Conservation (phyloP, 768 basidiomycete genomes). For the Phlebiopsis gigantea region DNA sequence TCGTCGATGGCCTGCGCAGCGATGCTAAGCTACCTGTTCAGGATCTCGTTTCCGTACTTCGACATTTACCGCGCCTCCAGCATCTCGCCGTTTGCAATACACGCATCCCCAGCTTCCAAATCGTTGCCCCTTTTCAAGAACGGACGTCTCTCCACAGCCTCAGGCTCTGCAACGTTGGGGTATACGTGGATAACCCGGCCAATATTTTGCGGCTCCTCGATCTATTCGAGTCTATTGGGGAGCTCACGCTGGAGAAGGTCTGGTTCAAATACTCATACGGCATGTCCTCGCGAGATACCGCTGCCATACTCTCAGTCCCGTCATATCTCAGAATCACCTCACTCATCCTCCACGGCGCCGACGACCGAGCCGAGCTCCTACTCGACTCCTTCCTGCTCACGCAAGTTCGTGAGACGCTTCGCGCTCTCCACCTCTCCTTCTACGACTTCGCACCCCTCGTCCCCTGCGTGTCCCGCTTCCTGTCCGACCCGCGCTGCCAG, state of each 20-base stretch:
- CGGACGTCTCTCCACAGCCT: not conserved
- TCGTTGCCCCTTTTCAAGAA: not conserved
- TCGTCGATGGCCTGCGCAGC: not conserved
- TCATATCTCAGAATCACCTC: not conserved
- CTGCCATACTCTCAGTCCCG: not conserved
- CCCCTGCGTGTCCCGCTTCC: not conserved
- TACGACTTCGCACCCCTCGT: not conserved
- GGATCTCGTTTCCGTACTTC: not conserved
- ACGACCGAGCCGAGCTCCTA: not conserved
- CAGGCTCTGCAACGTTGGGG: not conserved
- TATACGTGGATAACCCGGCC: not conserved
- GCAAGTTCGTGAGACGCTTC: not conserved
- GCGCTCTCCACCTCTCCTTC: not conserved
- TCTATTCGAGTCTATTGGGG: not conserved
- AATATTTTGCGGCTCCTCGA: not conserved
- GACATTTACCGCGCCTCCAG: not conserved
- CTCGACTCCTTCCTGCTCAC: not conserved
- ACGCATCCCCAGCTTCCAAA: not conserved
- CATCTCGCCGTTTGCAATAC: not conserved
- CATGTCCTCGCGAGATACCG: not conserved
- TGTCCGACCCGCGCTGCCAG: not conserved
- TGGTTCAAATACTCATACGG: conserved; percentile 1
- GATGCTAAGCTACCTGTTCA: not conserved
- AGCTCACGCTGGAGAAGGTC: not conserved
- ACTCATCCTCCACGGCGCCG: not conserved